Conservation (phyloP, 345 rosid species). For the Gossypium herbaceum region DNA sequence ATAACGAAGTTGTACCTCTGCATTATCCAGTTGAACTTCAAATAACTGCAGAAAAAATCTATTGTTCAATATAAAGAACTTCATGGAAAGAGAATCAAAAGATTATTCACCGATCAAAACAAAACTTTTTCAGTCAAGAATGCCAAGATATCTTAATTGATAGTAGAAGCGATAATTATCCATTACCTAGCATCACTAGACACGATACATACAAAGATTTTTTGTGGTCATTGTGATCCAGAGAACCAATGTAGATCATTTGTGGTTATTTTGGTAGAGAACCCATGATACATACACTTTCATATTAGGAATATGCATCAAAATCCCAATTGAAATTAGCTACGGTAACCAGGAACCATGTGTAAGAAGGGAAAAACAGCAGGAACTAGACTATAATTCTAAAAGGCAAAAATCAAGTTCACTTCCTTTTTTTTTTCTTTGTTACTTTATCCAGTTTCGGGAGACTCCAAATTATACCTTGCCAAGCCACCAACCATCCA, state of each 20-base stretch:
- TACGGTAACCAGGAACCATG: neutral
- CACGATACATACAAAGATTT: neutral
- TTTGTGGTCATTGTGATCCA: neutral
- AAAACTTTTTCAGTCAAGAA: neutral
- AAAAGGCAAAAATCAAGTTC: neutral
- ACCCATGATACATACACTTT: neutral
- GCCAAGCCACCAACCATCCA: neutral
- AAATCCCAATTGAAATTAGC: neutral
- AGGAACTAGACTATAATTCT: neutral
- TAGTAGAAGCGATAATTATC: neutral
- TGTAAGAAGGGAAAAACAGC: neutral
- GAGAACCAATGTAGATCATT: neutral
- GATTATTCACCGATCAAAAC: neutral
- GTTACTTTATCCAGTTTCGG: neutral
- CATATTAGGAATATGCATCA: neutral
- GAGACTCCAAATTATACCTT: slow-evolving; percentile 1
- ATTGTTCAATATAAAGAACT: neutral
- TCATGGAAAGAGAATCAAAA: neutral
- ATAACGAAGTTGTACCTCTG: slow-evolving; percentile 76
- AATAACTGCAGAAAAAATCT: slow-evolving; percentile 57
- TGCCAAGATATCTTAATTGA: neutral
- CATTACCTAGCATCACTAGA: neutral
- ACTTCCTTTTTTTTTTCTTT: neutral
- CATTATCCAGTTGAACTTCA: slow-evolving; percentile 70
- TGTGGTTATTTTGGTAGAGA: neutral